Base-by-base conservation (phyloP, 805 yeast genomes). In the Wickerhamiella shivajii region DNA sequence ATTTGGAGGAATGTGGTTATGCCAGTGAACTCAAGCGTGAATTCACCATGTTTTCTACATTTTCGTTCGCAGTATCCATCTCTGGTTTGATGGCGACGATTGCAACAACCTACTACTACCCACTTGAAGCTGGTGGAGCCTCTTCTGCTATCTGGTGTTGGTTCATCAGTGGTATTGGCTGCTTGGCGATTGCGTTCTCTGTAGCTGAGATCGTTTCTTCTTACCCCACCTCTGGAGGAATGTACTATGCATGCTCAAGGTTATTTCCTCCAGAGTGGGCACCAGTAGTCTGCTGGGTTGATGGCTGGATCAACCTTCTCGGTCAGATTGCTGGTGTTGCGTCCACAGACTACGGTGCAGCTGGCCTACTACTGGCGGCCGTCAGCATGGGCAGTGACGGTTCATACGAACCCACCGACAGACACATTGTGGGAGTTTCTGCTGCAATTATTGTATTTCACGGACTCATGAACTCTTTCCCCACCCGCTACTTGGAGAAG, bases 171-270 rank as follows among this genome's bases (percentile, higher is more conserved):
- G 66, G 70, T 9, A 33, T 60, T 23, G 72, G 74, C 31, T 67
- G 74, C 39, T 51, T 71, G 42, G 57, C 63, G 40, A 67, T 68
- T 31, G 77, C 77, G 33, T 55, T 66, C 13, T 40, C 76, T 10
- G 72, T 77, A 69, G 64, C 80, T 3, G 77, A 74, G 45, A 51
- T 74, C 39, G 79, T 76, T 1, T 65, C 74, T 23, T 69, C 83
- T 1, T 67, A 74, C 42, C 85, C 87, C 19, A 77, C 85, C 1
- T 68, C 78, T 15, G 85, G 85, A 33, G 85, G 85, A 9, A 56
- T 77, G 25, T 77, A 74, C 50, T 72, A 74, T 44, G 78, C 81
- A 18, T 47, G 51, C 35, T 36, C 47, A 14, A 38, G 37, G 28
- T 39, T 47, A 5, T 41, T 45, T 25, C 50, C 51, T 8, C 27